Base-by-base conservation (phyloP, 2,329 filamentous ascomycete species). In the Xylaria arbuscula region DNA sequence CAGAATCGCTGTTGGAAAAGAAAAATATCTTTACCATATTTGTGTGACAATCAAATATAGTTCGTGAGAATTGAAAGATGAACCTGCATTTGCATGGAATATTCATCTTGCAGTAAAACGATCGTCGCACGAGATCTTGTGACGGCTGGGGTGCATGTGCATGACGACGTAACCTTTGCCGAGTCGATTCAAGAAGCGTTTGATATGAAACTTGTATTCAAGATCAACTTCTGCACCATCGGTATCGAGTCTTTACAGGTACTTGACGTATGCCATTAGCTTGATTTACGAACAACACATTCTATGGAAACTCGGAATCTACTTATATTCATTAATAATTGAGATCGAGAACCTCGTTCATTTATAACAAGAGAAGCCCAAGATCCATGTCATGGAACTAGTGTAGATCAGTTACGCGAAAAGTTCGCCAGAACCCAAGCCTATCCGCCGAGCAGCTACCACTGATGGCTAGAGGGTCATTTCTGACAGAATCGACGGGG, bases 401-500 rank as follows among this genome's bases (percentile, higher is more conserved):
- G 22, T 19, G 1, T 48, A 22, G 19, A 50, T 10, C 3, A 50
- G 28, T 19, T 28, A 50, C 13, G 28, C 47, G 19, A 11, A 50
- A 22, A 28, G n/a, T 28, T 28, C 15, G 22, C 47, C 47, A 1
- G 15, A 28, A 15, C 47, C 47, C 19, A 50, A 17, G 7, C 19
- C 47, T 9, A 4, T 6, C 22, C 19, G 22, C 6, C 22, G 5
- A 2, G 19, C 47, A 50, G 22, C 47, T 15, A 11, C 28, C 10
- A 2, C 22, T 13, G 51, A 71, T 15, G 56, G 51, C 17, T 71
- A 74, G 48, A 73, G 68, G 1, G 77, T 83, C 5, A 59, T n/a
- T 83, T 2, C 68, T 83, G 1, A 83, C 81, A 0, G 81, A 81
- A 0, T 79, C 76, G 0, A 80, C 81, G 32, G 40, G n/a, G 45